Percentiles rank a stretch among this genome's conserved stretches.
phyloP scores from a whole-genome alignment of 164 flowering plant species.

The Nymphaea thermarum region DNA sequence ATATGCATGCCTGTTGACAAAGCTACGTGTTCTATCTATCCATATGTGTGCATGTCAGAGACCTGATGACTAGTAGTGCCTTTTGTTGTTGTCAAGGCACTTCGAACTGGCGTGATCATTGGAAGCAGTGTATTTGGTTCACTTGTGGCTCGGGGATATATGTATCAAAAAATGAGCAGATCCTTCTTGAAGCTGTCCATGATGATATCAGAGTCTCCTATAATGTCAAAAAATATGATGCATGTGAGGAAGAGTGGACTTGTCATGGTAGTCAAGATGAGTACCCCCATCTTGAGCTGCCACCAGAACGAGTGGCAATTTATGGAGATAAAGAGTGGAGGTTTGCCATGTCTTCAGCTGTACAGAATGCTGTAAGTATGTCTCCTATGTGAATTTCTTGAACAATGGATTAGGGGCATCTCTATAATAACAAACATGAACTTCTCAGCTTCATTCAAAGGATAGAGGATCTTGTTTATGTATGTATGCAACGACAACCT shows the following conservation, averaged over 20 bases:
- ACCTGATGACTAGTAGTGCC: neutral
- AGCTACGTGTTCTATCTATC: too few relatives aligned
- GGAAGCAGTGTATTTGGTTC: constrained; percentile 97
- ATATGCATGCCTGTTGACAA: too few relatives aligned
- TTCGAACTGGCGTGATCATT: constrained; percentile 86
- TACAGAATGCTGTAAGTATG: constrained; percentile 45
- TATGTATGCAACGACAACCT: too few relatives aligned
- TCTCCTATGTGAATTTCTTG: neutral
- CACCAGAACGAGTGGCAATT: constrained; percentile 79
- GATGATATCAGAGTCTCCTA: constrained; percentile 56
- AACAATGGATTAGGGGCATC: neutral
- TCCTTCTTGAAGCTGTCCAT: constrained; percentile 55
- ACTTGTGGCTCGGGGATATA: constrained; percentile 42
- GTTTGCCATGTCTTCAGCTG: constrained; percentile 36
- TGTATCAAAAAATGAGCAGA: constrained; percentile 39
- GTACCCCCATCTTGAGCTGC: constrained; percentile 29
- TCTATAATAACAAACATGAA: neutral
- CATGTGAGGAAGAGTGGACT: constrained; percentile 8
- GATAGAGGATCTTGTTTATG: too few relatives aligned
- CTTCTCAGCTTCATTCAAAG: too few relatives aligned
- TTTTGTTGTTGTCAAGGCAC: constrained; percentile 27
- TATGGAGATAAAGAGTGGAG: constrained; percentile 83
- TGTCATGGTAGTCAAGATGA: constrained; percentile 4
- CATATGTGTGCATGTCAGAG: too few relatives aligned
- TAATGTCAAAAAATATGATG: constrained; percentile 20